Conservation (phyloP, 306 rosid genomes). For the Ceratonia siliqua region DNA sequence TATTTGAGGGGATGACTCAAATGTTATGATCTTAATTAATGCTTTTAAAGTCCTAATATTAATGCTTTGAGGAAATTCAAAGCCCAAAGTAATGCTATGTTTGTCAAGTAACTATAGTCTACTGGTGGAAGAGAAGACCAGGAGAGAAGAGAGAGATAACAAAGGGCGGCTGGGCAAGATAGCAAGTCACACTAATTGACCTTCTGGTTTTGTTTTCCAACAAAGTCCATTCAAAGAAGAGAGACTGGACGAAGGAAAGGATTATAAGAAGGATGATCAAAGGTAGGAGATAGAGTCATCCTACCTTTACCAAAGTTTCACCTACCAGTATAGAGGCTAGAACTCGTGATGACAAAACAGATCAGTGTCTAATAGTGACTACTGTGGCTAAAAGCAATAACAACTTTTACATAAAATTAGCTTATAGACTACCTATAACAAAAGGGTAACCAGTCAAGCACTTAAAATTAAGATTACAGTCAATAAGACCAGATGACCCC, state of each 20-base stretch:
- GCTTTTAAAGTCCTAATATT: conserved; percentile 10
- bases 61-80: conserved; percentile 10
- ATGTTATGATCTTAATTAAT: background rate
- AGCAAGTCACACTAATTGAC: background rate
- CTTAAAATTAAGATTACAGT: background rate
- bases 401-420: background rate
- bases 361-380: background rate
- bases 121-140: conserved; percentile 14
- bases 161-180: conserved; percentile 16
- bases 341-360: conserved; percentile 7
- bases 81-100: conserved; percentile 21
- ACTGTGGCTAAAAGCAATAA: background rate
- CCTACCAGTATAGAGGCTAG: conserved; percentile 1
- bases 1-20: conserved; percentile 28
- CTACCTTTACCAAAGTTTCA: conserved; percentile 8
- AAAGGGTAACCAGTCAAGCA: conserved; percentile 20
- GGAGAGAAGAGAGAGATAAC: background rate
- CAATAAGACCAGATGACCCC: background rate
- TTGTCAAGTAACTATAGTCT: conserved; percentile 15
- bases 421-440: background rate
- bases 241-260: conserved; percentile 6
- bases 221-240: background rate
- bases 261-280: background rate
- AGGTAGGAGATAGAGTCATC: background rate
- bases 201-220: background rate